phyloP scores from a whole-genome alignment of 2,329 filamentous ascomycete species.

The Diaporthe destruens region DNA sequence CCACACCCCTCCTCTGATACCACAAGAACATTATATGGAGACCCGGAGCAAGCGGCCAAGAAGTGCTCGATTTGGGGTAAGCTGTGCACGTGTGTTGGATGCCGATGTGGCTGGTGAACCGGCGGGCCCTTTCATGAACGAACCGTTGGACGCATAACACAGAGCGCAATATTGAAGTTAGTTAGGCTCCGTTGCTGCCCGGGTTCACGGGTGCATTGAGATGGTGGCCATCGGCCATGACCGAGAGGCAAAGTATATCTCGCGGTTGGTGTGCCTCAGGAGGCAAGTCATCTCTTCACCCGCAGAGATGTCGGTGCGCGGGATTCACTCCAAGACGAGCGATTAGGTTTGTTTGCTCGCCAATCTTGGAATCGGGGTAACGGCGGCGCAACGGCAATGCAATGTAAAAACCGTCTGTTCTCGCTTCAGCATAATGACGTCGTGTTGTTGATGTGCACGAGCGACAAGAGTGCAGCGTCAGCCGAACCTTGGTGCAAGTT shows the following conservation, averaged over 20 bases:
- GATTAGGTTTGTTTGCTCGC: slow-evolving; percentile 30
- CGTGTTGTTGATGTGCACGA: background rate
- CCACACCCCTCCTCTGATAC: slow-evolving; percentile 1
- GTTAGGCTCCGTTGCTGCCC: background rate
- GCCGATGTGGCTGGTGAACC: background rate
- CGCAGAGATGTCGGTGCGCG: background rate
- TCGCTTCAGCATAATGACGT: slow-evolving; percentile 18
- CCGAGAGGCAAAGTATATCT: background rate
- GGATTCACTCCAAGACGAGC: background rate
- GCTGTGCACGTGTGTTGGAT: background rate
- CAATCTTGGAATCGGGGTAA: slow-evolving; percentile 9
- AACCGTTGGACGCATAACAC: background rate
- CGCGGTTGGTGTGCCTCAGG: background rate
- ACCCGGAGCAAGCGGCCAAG: slow-evolving; percentile 2
- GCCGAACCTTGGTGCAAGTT: slow-evolving; percentile 1
- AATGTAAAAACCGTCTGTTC: background rate
- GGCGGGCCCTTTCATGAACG: background rate
- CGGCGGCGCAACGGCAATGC: background rate
- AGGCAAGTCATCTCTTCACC: background rate
- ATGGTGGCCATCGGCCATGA: no score
- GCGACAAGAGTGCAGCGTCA: background rate
- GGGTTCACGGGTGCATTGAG: background rate
- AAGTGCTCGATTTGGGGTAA: background rate
- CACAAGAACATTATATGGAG: background rate
- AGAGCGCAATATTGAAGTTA: no score